These are phyloP conservation scores for Xylaria hypoxylon DNA, from an alignment of 2,329 filamentous ascomycete species.

Conservation along the genomic window DNA sequence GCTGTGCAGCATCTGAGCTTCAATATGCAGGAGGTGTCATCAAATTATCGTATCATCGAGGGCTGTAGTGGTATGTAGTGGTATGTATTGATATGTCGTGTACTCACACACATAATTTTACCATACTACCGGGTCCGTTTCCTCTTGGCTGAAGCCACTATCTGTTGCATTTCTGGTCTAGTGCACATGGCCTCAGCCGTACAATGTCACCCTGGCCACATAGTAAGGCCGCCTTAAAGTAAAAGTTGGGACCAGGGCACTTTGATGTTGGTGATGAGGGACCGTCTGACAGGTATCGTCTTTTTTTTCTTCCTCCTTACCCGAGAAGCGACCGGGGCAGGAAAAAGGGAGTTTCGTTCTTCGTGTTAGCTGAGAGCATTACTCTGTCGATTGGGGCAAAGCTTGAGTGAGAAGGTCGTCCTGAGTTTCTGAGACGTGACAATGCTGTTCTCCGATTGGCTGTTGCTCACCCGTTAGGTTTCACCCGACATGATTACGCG, in stretches of 20 bases:
- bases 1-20: neutral
- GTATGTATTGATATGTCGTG: neutral
- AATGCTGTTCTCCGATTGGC: constrained; percentile 17
- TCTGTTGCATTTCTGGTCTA: constrained; percentile 30
- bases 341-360: neutral
- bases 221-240: neutral
- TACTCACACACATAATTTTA: constrained; percentile 19
- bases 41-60: neutral
- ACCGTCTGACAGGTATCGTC: neutral
- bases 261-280: constrained; percentile 5
- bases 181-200: constrained; percentile 31
- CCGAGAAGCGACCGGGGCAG: neutral
- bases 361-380: neutral
- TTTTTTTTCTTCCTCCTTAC: neutral
- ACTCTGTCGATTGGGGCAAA: constrained; percentile 7
- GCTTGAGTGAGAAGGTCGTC: constrained; percentile 8
- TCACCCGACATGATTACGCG: constrained; percentile 19
- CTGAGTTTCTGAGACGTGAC: constrained; percentile 1
- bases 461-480: neutral
- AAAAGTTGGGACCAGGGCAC: constrained; percentile 18
- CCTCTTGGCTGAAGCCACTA: constrained; percentile 30
- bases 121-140: constrained; percentile 31
- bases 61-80: no score
- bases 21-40: neutral
- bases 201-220: constrained; percentile 26